Percentiles rank a stretch among this genome's conserved stretches.
Evolutionary conservation across 371 early-diverging fungal species (phyloP).

Genomic region (Umbelopsis sp.): DNA sequence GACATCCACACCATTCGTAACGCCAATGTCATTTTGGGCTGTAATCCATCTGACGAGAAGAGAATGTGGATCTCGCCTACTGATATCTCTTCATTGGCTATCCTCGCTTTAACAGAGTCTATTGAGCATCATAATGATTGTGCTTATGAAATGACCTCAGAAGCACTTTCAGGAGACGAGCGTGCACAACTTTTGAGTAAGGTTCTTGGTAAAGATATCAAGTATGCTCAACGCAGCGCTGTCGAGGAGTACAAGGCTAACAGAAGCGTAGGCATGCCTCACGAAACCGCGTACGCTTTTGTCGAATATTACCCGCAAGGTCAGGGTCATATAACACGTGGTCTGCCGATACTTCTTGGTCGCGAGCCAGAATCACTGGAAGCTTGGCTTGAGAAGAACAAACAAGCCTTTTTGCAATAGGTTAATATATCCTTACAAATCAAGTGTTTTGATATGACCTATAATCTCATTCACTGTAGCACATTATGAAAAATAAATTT

Average conservation of each 20-base stretch:
- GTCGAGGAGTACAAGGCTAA: constrained; percentile 17
- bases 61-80: constrained; percentile 21
- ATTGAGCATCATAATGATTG: constrained; percentile 26
- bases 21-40: neutral
- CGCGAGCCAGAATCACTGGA: constrained; percentile 21
- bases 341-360: constrained; percentile 20
- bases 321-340: neutral
- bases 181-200: constrained; percentile 20
- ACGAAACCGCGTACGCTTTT: constrained; percentile 6
- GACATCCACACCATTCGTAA: neutral
- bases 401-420: constrained; percentile 18
- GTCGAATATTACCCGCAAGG: neutral
- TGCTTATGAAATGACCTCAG: constrained; percentile 24
- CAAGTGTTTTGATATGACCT: too few species aligned
- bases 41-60: neutral
- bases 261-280: constrained; percentile 14
- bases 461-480: too few species aligned
- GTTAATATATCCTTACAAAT: neutral
- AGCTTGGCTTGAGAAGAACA: constrained; percentile 10
- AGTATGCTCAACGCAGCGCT: constrained; percentile 13
- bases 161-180: constrained; percentile 16
- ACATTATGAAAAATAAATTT: too few species aligned
- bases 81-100: constrained; percentile 26
- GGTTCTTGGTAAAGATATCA: constrained; percentile 18
- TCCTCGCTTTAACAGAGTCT: constrained; percentile 22